Evolutionary conservation across 2,329 filamentous ascomycete genomes (phyloP).

Genomic region (Clathrospora elynae): DNA sequence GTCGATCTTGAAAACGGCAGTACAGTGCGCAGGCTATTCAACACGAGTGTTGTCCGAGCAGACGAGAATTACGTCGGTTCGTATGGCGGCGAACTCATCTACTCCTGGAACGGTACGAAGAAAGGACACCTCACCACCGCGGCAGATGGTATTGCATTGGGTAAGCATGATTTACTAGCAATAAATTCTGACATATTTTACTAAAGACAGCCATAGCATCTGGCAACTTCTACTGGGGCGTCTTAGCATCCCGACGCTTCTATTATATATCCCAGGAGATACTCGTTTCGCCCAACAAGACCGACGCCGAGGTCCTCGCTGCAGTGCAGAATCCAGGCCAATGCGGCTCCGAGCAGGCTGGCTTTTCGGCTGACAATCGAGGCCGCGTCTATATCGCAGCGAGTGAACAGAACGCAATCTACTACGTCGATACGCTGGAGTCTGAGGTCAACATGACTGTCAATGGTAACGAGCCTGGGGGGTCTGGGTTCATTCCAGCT

Average conservation of each 20-base stretch:
- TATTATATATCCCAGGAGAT: constrained; percentile 49
- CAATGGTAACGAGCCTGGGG: constrained; percentile 43
- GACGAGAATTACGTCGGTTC: constrained; percentile 50
- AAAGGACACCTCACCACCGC: constrained; percentile 39
- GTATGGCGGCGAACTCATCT: constrained; percentile 45
- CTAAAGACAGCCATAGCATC: constrained; percentile 27
- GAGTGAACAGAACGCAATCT: constrained; percentile 53
- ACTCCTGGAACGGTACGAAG: constrained; percentile 46
- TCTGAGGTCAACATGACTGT: constrained; percentile 43
- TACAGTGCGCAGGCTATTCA: constrained; percentile 47
- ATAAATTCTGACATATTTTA: not conserved
- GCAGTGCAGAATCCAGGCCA: constrained; percentile 50
- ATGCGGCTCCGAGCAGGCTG: constrained; percentile 50
- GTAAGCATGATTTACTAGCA: constrained; percentile 3
- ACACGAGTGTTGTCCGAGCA: constrained; percentile 44
- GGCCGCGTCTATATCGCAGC: constrained; percentile 51
- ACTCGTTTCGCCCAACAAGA: constrained; percentile 39
- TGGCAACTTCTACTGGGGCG: constrained; percentile 53
- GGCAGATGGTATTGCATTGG: constrained; percentile 49
- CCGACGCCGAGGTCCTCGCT: constrained; percentile 45
- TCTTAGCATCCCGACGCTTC: constrained; percentile 50
- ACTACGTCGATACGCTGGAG: constrained; percentile 50
- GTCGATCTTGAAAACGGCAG: constrained; percentile 48
- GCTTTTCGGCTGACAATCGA: constrained; percentile 51
- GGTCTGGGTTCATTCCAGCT: constrained; percentile 39